A percentile compares a stretch with the other conserved stretches of the same genome.
These are phyloP conservation scores for Teratosphaeria destructans DNA, from an alignment of 2,329 filamentous ascomycete genomes.

Conservation along the genomic window DNA sequence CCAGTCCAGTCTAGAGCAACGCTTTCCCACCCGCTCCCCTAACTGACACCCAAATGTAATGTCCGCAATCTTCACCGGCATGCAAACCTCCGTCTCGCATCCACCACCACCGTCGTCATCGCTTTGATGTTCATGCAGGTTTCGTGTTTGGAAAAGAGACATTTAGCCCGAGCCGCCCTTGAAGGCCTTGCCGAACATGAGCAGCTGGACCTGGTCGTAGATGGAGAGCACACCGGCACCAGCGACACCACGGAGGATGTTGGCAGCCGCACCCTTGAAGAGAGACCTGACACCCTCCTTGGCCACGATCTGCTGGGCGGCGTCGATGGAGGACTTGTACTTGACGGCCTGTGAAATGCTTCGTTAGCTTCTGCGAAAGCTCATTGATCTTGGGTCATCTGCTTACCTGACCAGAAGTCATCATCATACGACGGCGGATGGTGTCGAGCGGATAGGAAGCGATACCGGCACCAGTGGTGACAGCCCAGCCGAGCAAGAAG, in stretches of 20 bases:
- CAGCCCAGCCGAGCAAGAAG: constrained; percentile 95
- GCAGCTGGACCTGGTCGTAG: constrained; percentile 99
- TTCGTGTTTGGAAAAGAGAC: not conserved
- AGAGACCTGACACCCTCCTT: constrained; percentile 97
- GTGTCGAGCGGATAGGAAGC: constrained; percentile 99
- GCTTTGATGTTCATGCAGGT: constrained; percentile 7
- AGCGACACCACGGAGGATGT: constrained; percentile 99
- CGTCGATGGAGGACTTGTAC: constrained; percentile 95
- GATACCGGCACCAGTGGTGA: constrained; percentile 99
- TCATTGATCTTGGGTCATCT: constrained; percentile 1
- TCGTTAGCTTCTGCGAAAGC: not conserved
- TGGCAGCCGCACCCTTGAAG: constrained; percentile 99
- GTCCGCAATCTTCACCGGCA: constrained; percentile 23
- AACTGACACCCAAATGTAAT: constrained; percentile 7
- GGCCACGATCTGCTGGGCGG: constrained; percentile 90
- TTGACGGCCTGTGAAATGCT: constrained; percentile 70
- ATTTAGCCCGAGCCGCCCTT: constrained; percentile 40
- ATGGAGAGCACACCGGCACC: constrained; percentile 99
- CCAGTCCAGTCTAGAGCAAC: constrained; percentile 16
- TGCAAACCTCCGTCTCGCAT: constrained; percentile 14
- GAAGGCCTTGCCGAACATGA: constrained; percentile 99
- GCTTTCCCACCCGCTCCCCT: constrained; percentile 2
- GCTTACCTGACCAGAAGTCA: constrained; percentile 71
- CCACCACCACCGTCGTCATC: constrained; percentile 4
- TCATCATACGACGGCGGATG: constrained; percentile 99